Conservation (phyloP, 768 basidiomycete genomes). For the Collybia nuda region DNA sequence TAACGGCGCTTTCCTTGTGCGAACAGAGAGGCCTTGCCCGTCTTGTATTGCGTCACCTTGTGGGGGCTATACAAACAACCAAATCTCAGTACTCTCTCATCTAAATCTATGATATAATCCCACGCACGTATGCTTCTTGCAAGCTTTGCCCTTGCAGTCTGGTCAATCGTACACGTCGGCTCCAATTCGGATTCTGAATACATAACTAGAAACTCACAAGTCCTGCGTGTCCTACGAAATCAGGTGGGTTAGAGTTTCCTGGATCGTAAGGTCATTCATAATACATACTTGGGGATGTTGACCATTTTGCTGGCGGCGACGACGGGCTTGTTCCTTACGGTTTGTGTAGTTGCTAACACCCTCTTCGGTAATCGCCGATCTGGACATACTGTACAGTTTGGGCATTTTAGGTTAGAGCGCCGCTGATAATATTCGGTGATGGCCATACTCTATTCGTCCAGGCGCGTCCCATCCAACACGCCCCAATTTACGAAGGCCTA, state of each 20-base stretch:
- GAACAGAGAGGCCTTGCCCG: slow-evolving; percentile 97
- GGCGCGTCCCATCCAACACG: background rate
- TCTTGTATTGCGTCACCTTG: slow-evolving; percentile 99
- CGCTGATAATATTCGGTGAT: slow-evolving; percentile 1
- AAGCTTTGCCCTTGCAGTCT: slow-evolving; percentile 96
- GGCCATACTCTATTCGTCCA: background rate
- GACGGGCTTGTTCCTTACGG: slow-evolving; percentile 35
- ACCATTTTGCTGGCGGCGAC: slow-evolving; percentile 70
- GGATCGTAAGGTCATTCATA: background rate
- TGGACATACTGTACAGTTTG: slow-evolving; percentile 35
- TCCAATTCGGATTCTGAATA: slow-evolving; percentile 3
- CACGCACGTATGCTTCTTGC: slow-evolving; percentile 95
- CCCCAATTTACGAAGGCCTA: too few species aligned
- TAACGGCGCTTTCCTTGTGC: slow-evolving; percentile 99
- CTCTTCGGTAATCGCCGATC: slow-evolving; percentile 34
- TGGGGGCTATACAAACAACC: slow-evolving; percentile 64
- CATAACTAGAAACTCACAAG: slow-evolving; percentile 66
- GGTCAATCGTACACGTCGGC: slow-evolving; percentile 5
- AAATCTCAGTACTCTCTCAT: background rate
- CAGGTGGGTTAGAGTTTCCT: slow-evolving; percentile 2
- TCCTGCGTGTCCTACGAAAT: slow-evolving; percentile 78
- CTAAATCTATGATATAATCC: background rate
- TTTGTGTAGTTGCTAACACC: slow-evolving; percentile 32
- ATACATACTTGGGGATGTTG: slow-evolving; percentile 89
- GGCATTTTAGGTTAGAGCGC: slow-evolving; percentile 26